Evolutionary conservation across 345 rosid species (phyloP).

Genomic region (Trapa incisa): DNA sequence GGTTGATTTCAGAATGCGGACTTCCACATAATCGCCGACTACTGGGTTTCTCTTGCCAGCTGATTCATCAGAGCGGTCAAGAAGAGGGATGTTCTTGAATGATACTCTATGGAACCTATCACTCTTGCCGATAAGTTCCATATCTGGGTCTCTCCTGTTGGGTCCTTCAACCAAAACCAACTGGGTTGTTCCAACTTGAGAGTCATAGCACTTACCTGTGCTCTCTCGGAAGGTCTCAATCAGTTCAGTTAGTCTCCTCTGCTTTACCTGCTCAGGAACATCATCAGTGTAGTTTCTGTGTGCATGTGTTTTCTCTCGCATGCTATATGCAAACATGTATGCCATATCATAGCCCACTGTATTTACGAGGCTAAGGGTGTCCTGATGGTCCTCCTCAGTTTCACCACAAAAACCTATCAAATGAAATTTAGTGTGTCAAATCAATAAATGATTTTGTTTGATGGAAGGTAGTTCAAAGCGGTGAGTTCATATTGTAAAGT

Average conservation of each 20-base stretch:
- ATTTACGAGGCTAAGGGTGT: constrained; percentile 53
- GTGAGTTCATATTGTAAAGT: neutral
- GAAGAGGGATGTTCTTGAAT: constrained; percentile 37
- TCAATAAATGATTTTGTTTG: neutral
- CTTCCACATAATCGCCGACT: constrained; percentile 73
- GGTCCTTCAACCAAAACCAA: constrained; percentile 85
- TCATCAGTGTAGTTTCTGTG: constrained; percentile 62
- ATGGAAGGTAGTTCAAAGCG: neutral
- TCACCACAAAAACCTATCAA: constrained; percentile 82
- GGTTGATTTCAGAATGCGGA: constrained; percentile 46
- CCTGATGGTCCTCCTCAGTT: constrained; percentile 80
- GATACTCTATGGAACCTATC: constrained; percentile 75
- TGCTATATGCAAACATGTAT: constrained; percentile 97
- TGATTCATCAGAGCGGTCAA: constrained; percentile 16
- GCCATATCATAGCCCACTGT: constrained; percentile 86
- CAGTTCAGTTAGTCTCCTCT: constrained; percentile 74
- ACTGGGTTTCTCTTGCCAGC: constrained; percentile 36
- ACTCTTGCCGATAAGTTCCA: constrained; percentile 76
- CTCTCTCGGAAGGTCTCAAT: constrained; percentile 68
- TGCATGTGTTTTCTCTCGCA: constrained; percentile 92
- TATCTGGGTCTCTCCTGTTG: constrained; percentile 77
- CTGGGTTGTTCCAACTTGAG: constrained; percentile 59
- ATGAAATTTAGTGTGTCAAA: neutral
- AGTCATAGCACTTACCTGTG: constrained; percentile 61
- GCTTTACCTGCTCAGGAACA: constrained; percentile 75